Percentiles rank a stretch among this genome's conserved stretches.
phyloP scores from a whole-genome alignment of 2,329 filamentous ascomycete genomes.

The Talaromyces sp. region DNA sequence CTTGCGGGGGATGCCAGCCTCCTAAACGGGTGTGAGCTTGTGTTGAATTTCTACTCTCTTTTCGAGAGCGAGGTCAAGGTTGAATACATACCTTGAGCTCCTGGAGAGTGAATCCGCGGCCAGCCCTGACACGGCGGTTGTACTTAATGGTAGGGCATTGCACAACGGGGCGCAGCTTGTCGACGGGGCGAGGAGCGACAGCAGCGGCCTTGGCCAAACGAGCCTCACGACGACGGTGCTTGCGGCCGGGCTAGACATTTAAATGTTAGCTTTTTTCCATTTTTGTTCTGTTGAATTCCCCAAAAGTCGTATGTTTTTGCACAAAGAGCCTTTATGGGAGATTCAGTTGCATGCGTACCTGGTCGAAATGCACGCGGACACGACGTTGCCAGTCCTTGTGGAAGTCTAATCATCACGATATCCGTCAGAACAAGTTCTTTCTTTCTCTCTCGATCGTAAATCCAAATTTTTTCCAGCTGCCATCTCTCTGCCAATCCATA shows the following conservation, averaged over 20 bases:
- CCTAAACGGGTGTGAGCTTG: slow-evolving; percentile 48
- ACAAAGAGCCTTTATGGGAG: background rate
- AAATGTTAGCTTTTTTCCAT: background rate
- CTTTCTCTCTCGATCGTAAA: slow-evolving; percentile 14
- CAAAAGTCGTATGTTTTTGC: slow-evolving; percentile 14
- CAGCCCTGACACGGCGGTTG: slow-evolving; percentile 94
- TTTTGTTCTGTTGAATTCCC: slow-evolving; percentile 13
- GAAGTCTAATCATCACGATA: slow-evolving; percentile 62
- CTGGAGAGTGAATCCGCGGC: slow-evolving; percentile 93
- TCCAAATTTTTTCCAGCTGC: slow-evolving; percentile 4
- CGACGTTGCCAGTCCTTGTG: slow-evolving; percentile 99
- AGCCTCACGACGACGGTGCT: slow-evolving; percentile 84
- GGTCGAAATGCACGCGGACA: slow-evolving; percentile 99
- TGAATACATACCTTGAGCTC: slow-evolving; percentile 80
- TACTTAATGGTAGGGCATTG: slow-evolving; percentile 98
- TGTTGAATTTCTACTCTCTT: background rate
- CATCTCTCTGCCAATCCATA: background rate
- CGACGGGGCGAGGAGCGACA: slow-evolving; percentile 91
- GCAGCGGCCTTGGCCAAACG: slow-evolving; percentile 92
- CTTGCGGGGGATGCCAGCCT: slow-evolving; percentile 90
- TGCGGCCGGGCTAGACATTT: slow-evolving; percentile 76
- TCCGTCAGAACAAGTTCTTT: slow-evolving; percentile 13
- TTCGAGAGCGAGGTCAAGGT: background rate
- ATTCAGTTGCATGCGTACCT: slow-evolving; percentile 60
- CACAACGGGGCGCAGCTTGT: slow-evolving; percentile 93